A percentile compares a stretch with the other conserved stretches of the same genome.
phyloP scores from a whole-genome alignment of 2,329 filamentous ascomycete species.

The Coleophoma eucalyptorum region DNA sequence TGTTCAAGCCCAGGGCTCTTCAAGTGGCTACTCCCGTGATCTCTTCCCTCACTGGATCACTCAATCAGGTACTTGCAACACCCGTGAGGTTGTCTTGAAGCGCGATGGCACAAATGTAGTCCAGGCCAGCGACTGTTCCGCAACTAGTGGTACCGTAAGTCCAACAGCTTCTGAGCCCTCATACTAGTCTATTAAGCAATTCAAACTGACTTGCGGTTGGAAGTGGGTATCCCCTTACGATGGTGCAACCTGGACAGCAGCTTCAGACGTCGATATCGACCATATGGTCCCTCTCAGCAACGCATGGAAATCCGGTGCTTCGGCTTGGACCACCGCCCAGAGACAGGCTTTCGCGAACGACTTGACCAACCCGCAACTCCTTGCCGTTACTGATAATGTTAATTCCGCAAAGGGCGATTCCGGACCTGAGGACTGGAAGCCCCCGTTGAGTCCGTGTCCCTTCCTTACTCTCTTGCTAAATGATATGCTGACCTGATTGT shows the following conservation, averaged over 20 bases:
- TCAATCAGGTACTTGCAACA: conserved; percentile 64
- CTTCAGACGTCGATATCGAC: conserved; percentile 75
- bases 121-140: conserved; percentile 53
- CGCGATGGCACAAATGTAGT: conserved; percentile 67
- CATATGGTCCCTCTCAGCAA: conserved; percentile 80
- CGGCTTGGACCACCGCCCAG: conserved; percentile 64
- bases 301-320: conserved; percentile 77
- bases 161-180: not conserved
- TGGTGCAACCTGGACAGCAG: conserved; percentile 63
- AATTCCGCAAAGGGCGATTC: conserved; percentile 73
- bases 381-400: conserved; percentile 74
- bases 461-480: not conserved
- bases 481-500: conserved; percentile 8
- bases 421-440: conserved; percentile 75
- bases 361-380: conserved; percentile 68
- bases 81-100: conserved; percentile 67
- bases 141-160: conserved; percentile 51
- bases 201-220: not conserved
- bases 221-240: conserved; percentile 71
- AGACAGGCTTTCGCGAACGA: conserved; percentile 75
- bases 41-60: conserved; percentile 69
- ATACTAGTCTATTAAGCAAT: not conserved
- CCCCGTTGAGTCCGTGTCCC: conserved; percentile 47
- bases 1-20: conserved; percentile 50
- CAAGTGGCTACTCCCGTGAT: conserved; percentile 58